These are phyloP conservation scores for Gynochthodes officinalis DNA, from an alignment of 257 asterid genomes.

Conservation along the genomic window DNA sequence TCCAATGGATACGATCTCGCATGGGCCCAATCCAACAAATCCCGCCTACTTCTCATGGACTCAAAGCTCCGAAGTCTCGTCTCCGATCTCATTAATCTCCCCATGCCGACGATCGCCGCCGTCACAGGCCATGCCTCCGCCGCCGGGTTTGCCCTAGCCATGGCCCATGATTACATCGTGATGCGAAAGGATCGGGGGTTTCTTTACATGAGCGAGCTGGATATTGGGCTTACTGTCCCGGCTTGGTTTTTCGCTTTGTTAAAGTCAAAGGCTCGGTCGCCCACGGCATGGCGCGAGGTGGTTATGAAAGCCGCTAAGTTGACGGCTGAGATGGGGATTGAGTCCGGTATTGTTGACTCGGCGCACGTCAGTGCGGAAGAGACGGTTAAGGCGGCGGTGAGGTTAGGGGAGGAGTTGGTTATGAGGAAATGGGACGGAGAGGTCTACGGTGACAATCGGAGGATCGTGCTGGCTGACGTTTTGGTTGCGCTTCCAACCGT, in stretches of 20 bases:
- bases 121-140: constrained; percentile 68
- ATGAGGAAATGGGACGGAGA: constrained; percentile 51
- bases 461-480: constrained; percentile 30
- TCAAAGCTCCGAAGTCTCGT: constrained; percentile 48
- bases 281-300: constrained; percentile 47
- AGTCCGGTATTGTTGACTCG: constrained; percentile 52
- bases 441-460: constrained; percentile 42
- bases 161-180: constrained; percentile 54
- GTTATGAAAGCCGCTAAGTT: constrained; percentile 43
- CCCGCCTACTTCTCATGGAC: constrained; percentile 33
- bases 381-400: constrained; percentile 53
- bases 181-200: constrained; percentile 59
- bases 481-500: constrained; percentile 32
- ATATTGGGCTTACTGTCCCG: constrained; percentile 38
- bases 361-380: constrained; percentile 41
- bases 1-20: constrained; percentile 69
- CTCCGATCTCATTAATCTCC: constrained; percentile 48
- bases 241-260: constrained; percentile 46
- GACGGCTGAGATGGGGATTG: constrained; percentile 46
- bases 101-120: constrained; percentile 84
- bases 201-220: constrained; percentile 64
- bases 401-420: constrained; percentile 44
- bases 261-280: constrained; percentile 37
- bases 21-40: constrained; percentile 43
- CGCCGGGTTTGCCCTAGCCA: constrained; percentile 51